phyloP scores from a whole-genome alignment of 192 early-diverging fungal genomes.

The Coemansia sp. region DNA sequence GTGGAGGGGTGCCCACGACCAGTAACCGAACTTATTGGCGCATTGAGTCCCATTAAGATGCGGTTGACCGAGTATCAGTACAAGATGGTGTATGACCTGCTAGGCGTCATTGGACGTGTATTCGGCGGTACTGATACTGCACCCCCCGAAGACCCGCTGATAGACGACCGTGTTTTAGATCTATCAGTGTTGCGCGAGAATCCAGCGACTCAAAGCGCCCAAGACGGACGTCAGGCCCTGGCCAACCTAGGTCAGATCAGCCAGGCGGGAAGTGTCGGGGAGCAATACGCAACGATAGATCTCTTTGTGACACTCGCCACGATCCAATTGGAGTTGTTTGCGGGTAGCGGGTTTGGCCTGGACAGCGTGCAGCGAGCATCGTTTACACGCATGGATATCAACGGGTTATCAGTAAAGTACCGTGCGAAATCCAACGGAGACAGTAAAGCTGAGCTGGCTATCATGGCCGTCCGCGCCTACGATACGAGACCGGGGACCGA shows the following conservation, averaged over 20 bases:
- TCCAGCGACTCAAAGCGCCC: slow-evolving; percentile 33
- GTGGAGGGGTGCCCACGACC: slow-evolving; percentile 58
- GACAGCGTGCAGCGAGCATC: slow-evolving; percentile 56
- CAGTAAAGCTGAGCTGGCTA: slow-evolving; percentile 69
- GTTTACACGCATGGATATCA: slow-evolving; percentile 57
- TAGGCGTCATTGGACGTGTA: slow-evolving; percentile 39
- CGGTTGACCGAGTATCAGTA: slow-evolving; percentile 82
- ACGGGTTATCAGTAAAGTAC: slow-evolving; percentile 58
- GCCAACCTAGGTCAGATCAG: slow-evolving; percentile 43
- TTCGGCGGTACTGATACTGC: slow-evolving; percentile 29
- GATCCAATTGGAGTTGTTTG: slow-evolving; percentile 80
- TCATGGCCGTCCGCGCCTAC: slow-evolving; percentile 70
- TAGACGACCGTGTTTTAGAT: slow-evolving; percentile 28
- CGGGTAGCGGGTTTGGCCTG: slow-evolving; percentile 58
- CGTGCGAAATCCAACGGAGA: slow-evolving; percentile 60
- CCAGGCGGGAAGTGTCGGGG: background rate
- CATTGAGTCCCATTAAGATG: slow-evolving; percentile 75
- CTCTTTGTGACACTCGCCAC: slow-evolving; percentile 67
- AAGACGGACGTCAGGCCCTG: slow-evolving; percentile 41
- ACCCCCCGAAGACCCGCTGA: slow-evolving; percentile 32
- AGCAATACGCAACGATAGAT: slow-evolving; percentile 51
- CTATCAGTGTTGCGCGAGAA: slow-evolving; percentile 45
- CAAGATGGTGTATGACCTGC: slow-evolving; percentile 67
- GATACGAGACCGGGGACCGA: slow-evolving; percentile 77
- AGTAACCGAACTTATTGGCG: slow-evolving; percentile 64